Base-by-base conservation (phyloP, 305 asterid genomes). In the Petunia hybrid region DNA sequence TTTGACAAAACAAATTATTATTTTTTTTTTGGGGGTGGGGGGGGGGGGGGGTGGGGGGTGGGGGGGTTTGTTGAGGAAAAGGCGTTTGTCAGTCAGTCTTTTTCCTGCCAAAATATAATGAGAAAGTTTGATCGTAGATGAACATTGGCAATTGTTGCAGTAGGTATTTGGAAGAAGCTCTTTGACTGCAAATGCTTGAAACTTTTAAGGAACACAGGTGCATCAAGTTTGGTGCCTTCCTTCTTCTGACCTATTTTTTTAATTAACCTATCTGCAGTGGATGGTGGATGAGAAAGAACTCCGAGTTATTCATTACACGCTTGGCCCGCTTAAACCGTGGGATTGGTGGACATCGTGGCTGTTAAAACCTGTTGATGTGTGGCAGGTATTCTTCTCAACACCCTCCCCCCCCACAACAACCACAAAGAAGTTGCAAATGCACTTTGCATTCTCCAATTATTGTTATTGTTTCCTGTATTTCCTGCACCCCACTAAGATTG, bases 331-430 rank as follows among this genome's bases (percentile, higher is more conserved):
- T 76, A 96, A 94, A 86, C 99, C 99, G 12, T 96, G 99, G 99
- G 99, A 96, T 86, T 96, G 99, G 99, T 96, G 99, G 99, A 94
- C 99, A 57, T 92, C 93, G 81, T 96, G 99, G 99, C 97, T 96
- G 84, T 95, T 96, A 83, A 94, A 94, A 77, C 99, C 99, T 46
- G 98, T 94, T 83, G 98, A 94, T 87, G 95, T 90, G 85, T 95
- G 99, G 99, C 98, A 95, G 99, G 99, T 95, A 88, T 60, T 67
- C 77, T 6, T 53, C 77, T 42, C 63, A 22, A 22, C 31, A 22
- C 31, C 31, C 31, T 1, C 31, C 31, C 31, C 31, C 31, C 31
- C 31, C 31, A 0, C 31, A 22, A 22, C 0, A 22, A 22, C 31
- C 31, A 22, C 31, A 22, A 22, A 22, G 31, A 22, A 22, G 6